These are phyloP conservation scores for Xerocomus minutiporus DNA, from an alignment of 1,284 basidiomycete species.

Conservation along the genomic window DNA sequence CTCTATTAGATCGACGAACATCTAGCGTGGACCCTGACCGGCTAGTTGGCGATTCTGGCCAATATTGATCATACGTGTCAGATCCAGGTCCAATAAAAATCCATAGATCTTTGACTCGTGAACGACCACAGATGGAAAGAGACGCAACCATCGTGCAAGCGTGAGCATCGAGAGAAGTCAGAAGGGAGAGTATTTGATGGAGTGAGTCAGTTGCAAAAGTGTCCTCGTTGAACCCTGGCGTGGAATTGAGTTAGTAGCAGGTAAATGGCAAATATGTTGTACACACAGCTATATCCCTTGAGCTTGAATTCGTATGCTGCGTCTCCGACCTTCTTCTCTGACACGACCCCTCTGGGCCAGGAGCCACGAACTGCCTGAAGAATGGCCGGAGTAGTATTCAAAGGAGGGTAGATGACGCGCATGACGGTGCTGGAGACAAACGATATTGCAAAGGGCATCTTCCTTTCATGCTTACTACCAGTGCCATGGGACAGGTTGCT, in stretches of 20 bases:
- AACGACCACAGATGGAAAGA: slow-evolving; percentile 60
- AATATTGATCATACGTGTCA: slow-evolving; percentile 29
- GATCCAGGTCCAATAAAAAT: slow-evolving; percentile 60
- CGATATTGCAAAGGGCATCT: slow-evolving; percentile 66
- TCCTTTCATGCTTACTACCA: slow-evolving; percentile 31
- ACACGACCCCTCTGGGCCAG: slow-evolving; percentile 73
- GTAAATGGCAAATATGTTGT: slow-evolving; percentile 7
- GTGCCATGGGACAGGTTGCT: slow-evolving; percentile 37
- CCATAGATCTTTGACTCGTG: slow-evolving; percentile 74
- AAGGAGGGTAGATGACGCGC: slow-evolving; percentile 68
- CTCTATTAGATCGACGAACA: slow-evolving; percentile 33
- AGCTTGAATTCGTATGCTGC: slow-evolving; percentile 73
- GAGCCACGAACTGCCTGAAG: slow-evolving; percentile 70
- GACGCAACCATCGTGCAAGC: slow-evolving; percentile 66
- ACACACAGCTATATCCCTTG: slow-evolving; percentile 73
- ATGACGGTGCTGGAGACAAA: slow-evolving; percentile 63
- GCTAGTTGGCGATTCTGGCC: slow-evolving; percentile 35
- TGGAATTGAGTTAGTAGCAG: slow-evolving; percentile 19
- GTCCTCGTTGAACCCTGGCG: slow-evolving; percentile 70
- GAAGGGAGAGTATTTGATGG: slow-evolving; percentile 63
- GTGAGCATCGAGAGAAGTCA: slow-evolving; percentile 62
- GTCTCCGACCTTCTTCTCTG: slow-evolving; percentile 69
- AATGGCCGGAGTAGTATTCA: slow-evolving; percentile 71
- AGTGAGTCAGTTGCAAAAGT: slow-evolving; percentile 73
- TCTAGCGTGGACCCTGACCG: slow-evolving; percentile 33